Evolutionary conservation across 768 basidiomycete genomes (phyloP), one percentile per base, ranked within the genome.

Genomic region (Hydnum rufescens): DNA sequence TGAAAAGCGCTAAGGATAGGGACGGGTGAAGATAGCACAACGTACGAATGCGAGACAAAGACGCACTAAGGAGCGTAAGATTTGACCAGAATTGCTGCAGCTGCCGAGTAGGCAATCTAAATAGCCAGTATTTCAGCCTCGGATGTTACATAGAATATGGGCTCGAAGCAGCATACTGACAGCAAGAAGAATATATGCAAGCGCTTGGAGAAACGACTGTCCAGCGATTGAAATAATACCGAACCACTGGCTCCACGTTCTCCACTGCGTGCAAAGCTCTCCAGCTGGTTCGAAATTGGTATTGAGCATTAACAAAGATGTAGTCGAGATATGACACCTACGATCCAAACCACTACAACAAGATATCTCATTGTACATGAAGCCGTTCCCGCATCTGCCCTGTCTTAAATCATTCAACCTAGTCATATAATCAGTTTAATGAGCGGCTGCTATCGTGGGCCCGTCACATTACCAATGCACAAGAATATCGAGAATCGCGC

Each of bases 401-500:
- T 79, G 77, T 2, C 78, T 72, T 34, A 83, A 62, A 59, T 82
- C 80, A 25, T 74, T 74, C 52, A 83, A 63, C 81, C 80, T 81
- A 49, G 18, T 25, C 25, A 49, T 50, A 36, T 8, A n/a, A 26
- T 23, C 1, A 25, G 19, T 49, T 13, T 6, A 5, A 18, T 5
- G 25, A 4, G 6, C 18, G 2, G 18, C 54, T 49, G 23, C 19
- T 5, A 2, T 34, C 39, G 13, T 6, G 18, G 25, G 6, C 18
- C n/a, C 25, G 36, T 42, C 19, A 30, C 65, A 68, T 47, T 61
- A 80, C 80, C 81, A 83, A 65, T 75, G 76, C 4, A 82, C 80
- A 34, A 82, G 65, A 4, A 83, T 74, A 64, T 83, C 81, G 53
- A 83, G 58, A 75, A 75, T 81, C 3, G 77, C 81, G 25, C 81